Conservation (phyloP, 2,329 filamentous ascomycete genomes). For the Malbranchea cinnamomea region DNA sequence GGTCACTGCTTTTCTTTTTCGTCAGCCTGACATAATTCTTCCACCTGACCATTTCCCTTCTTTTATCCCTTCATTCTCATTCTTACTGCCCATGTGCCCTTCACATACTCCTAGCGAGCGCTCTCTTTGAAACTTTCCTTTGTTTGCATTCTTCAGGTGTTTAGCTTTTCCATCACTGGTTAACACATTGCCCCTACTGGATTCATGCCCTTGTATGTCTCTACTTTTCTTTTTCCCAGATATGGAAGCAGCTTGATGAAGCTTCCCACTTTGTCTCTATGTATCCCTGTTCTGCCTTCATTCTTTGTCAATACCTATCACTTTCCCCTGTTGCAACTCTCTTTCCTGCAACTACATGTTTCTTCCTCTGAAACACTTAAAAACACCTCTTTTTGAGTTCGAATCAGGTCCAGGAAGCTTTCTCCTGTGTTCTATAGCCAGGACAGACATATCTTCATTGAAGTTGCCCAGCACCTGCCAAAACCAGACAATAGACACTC, state of each 20-base stretch:
- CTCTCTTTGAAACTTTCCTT: constrained; percentile 6
- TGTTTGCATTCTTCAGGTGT: constrained; percentile 13
- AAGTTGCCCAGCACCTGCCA: no score
- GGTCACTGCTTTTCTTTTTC: constrained; percentile 8
- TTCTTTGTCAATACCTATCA: constrained; percentile 17
- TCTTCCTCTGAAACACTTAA: no score
- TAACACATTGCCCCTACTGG: constrained; percentile 4
- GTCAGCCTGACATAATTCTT: constrained; percentile 8
- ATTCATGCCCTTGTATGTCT: constrained; percentile 11
- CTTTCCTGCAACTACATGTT: constrained; percentile 4
- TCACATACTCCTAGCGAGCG: constrained; percentile 10
- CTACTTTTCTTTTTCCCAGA: constrained; percentile 10
- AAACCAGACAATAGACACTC: no score
- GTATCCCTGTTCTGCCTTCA: constrained; percentile 15
- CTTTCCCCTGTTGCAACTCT: constrained; percentile 5
- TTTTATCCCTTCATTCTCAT: no score
- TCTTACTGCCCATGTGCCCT: no score
- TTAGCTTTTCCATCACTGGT: constrained; percentile 3
- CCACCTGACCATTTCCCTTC: no score
- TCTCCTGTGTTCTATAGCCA: no score
- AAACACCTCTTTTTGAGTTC: no score
- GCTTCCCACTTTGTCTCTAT: constrained; percentile 10
- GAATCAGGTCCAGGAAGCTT: no score
- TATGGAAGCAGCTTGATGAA: constrained; percentile 5
- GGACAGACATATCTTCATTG: no score